These are phyloP conservation scores for Pythium folliculosum DNA, from an alignment of 352 stramenopile species.

Conservation along the genomic window DNA sequence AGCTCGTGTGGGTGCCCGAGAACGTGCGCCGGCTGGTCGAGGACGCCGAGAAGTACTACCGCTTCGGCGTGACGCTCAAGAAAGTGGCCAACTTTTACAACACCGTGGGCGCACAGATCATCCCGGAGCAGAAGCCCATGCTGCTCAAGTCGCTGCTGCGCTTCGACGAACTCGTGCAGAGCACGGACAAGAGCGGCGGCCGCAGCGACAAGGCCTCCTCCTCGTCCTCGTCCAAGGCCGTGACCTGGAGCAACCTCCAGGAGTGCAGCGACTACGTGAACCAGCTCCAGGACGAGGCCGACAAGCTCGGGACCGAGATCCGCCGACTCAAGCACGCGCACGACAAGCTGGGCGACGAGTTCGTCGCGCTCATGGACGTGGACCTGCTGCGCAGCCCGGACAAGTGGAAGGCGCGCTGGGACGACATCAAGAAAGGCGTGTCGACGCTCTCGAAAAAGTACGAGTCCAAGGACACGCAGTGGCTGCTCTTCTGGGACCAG, in stretches of 20 bases:
- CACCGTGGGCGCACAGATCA: constrained; percentile 94
- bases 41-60: constrained; percentile 93
- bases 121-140: constrained; percentile 94
- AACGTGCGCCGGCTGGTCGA: constrained; percentile 72
- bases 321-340: constrained; percentile 89
- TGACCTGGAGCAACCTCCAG: constrained; percentile 90
- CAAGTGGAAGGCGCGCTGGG: constrained; percentile 89
- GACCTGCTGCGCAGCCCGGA: constrained; percentile 85
- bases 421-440: constrained; percentile 80
- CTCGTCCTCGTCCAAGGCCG: too few relatives aligned
- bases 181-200: constrained; percentile 35
- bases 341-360: constrained; percentile 77
- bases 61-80: constrained; percentile 94
- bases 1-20: constrained; percentile 65
- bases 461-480: constrained; percentile 80
- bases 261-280: constrained; percentile 94
- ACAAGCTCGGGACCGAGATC: constrained; percentile 91
- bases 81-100: constrained; percentile 98
- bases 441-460: constrained; percentile 79
- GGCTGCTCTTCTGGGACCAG: constrained; percentile 93
- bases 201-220: constrained; percentile 36
- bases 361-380: constrained; percentile 86
- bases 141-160: constrained; percentile 90
- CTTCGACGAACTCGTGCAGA: constrained; percentile 89
- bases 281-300: constrained; percentile 87